Conservation (phyloP, 202 grass and related monocot species). For the Setaria italica region DNA sequence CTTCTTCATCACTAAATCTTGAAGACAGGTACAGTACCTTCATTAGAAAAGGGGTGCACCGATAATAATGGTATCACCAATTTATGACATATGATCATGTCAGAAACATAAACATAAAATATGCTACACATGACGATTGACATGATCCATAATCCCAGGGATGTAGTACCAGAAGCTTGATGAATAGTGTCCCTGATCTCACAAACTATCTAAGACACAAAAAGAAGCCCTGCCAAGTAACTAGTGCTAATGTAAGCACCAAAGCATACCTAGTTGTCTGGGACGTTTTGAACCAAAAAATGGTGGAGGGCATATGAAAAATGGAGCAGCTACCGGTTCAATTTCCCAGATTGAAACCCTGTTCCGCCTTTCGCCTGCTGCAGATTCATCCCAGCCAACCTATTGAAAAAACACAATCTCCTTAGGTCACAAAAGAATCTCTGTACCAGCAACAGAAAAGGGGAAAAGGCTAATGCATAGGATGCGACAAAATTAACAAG, state of each 20-base stretch:
- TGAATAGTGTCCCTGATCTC: constrained; percentile 1
- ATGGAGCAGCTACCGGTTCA: constrained; percentile 90
- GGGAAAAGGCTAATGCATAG: neutral
- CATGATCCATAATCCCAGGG: constrained; percentile 1
- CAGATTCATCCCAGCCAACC: constrained; percentile 99
- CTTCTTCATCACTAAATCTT: neutral
- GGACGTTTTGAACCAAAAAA: constrained; percentile 90
- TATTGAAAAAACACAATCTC: constrained; percentile 41
- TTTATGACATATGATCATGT: neutral
- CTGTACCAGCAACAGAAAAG: constrained; percentile 30
- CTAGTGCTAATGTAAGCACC: neutral
- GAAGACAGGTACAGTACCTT: neutral
- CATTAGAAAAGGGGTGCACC: neutral
- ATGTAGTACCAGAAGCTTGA: neutral
- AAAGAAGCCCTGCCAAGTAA: neutral
- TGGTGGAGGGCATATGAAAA: constrained; percentile 96
- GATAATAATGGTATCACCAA: constrained; percentile 14
- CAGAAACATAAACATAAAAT: constrained; percentile 8
- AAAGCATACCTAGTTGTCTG: constrained; percentile 67
- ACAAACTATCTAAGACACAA: constrained; percentile 25
- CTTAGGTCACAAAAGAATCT: constrained; percentile 9
- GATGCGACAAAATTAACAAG: constrained; percentile 29
- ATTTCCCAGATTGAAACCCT: constrained; percentile 99
- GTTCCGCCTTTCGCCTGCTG: constrained; percentile 91
- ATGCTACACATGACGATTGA: neutral